These are phyloP conservation scores for Keqinozyma sinolaborantium DNA, from an alignment of 1,139 yeast species.

Conservation along the genomic window DNA sequence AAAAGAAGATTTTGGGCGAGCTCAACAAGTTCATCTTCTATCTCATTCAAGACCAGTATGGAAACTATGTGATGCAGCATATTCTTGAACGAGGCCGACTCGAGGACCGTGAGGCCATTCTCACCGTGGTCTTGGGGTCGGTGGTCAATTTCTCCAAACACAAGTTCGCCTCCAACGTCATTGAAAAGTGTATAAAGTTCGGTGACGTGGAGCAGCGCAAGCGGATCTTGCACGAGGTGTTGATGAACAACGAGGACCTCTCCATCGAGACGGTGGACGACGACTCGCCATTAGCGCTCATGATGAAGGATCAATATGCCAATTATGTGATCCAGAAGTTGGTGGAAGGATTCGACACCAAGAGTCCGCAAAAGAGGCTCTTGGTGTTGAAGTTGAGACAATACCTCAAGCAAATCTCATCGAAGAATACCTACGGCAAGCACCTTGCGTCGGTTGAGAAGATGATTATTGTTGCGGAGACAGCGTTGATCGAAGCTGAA, in stretches of 20 bases:
- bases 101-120: conserved; percentile 39
- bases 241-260: conserved; percentile 46
- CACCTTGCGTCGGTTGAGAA: conserved; percentile 87
- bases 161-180: conserved; percentile 96
- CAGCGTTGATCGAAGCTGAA: conserved; percentile 43
- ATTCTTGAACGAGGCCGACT: conserved; percentile 76
- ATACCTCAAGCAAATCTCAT: conserved; percentile 55
- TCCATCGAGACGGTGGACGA: conserved; percentile 47
- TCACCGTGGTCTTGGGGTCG: conserved; percentile 46
- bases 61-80: conserved; percentile 96
- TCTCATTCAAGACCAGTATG: conserved; percentile 93
- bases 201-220: conserved; percentile 65
- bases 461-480: conserved; percentile 55
- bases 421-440: conserved; percentile 64
- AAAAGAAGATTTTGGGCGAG: conserved; percentile 62
- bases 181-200: conserved; percentile 84
- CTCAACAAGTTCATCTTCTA: conserved; percentile 70
- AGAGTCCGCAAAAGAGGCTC: conserved; percentile 59
- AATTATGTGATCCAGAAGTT: conserved; percentile 94
- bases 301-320: conserved; percentile 98
- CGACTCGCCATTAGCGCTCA: conserved; percentile 63
- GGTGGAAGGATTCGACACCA: conserved; percentile 70
- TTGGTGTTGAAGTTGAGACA: conserved; percentile 62
- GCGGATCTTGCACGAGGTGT: conserved; percentile 58
- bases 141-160: conserved; percentile 85